Conservation (phyloP, 2,329 filamentous ascomycete genomes). For the Trichoderma pleuroti region DNA sequence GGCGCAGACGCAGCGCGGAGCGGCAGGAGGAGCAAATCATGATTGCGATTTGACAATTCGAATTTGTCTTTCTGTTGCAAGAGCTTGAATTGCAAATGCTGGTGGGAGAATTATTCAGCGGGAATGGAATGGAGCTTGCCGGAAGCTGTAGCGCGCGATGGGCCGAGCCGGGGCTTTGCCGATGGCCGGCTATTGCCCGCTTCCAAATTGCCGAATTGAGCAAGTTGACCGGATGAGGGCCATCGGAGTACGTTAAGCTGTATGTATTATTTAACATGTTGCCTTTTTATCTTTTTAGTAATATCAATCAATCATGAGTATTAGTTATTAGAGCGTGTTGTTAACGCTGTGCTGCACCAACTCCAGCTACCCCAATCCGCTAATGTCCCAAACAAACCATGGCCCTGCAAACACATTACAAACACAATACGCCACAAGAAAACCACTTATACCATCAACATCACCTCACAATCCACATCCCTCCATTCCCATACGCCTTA, state of each 20-base stretch:
- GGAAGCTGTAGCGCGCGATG: slow-evolving; percentile 1
- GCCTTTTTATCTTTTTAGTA: background rate
- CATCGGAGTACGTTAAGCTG: too few relatives aligned
- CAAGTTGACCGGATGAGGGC: background rate
- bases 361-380: background rate
- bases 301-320: background rate
- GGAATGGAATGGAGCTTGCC: background rate
- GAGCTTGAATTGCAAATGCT: background rate
- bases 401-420: background rate
- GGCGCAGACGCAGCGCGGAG: slow-evolving; percentile 17
- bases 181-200: background rate
- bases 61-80: background rate
- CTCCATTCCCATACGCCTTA: slow-evolving; percentile 46
- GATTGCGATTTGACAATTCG: background rate
- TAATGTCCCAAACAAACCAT: background rate
- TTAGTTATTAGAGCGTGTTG: background rate
- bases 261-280: accelerated
- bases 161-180: slow-evolving; percentile 17
- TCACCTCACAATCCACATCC: slow-evolving; percentile 43
- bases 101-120: slow-evolving; percentile 17
- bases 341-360: background rate
- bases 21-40: slow-evolving; percentile 24
- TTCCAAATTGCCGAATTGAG: background rate
- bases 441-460: background rate
- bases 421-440: background rate